A percentile compares a stretch with the other conserved stretches of the same genome.
Conservation (phyloP, 371 early-diverging fungal species). For the Rhizomucor miehei region DNA sequence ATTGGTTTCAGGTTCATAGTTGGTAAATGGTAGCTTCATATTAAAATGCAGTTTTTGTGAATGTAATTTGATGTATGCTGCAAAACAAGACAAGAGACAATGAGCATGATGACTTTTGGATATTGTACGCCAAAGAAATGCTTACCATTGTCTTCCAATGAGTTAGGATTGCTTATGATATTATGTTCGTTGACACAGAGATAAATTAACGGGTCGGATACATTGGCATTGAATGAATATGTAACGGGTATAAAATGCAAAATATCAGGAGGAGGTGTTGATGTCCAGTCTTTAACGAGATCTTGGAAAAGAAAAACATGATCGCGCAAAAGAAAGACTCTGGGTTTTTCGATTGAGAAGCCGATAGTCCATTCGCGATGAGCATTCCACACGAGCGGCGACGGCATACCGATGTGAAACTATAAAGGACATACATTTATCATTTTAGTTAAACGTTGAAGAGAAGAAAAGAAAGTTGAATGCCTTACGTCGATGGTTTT, state of each 20-base stretch:
- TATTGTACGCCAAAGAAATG: not conserved
- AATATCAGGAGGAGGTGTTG: slow-evolving; percentile 51
- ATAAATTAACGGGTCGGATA: slow-evolving; percentile 56
- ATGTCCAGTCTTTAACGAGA: slow-evolving; percentile 71
- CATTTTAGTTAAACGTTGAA: not conserved
- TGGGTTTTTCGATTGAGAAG: slow-evolving; percentile 34
- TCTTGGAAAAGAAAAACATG: slow-evolving; percentile 82
- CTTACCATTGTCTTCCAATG: slow-evolving; percentile 77
- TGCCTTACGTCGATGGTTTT: slow-evolving; percentile 48
- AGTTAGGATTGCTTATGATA: slow-evolving; percentile 75
- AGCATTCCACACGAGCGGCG: slow-evolving; percentile 80
- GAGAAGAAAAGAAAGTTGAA: not conserved
- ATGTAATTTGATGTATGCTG: slow-evolving; percentile 62
- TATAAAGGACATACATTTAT: slow-evolving; percentile 23
- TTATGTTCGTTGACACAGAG: slow-evolving; percentile 82
- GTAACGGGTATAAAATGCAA: slow-evolving; percentile 71
- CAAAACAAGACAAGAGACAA: not conserved
- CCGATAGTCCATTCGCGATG: slow-evolving; percentile 66
- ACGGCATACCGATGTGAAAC: slow-evolving; percentile 58
- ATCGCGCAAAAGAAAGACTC: slow-evolving; percentile 72
- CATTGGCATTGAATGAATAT: slow-evolving; percentile 54
- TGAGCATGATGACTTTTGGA: not conserved
- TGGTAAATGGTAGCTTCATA: slow-evolving; percentile 57
- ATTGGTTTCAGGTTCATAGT: slow-evolving; percentile 58
- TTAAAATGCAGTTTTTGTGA: slow-evolving; percentile 40